A percentile compares a stretch with the other conserved stretches of the same genome.
Evolutionary conservation across 2,329 filamentous ascomycete genomes (phyloP).

Genomic region (Fusarium guadeloupense): DNA sequence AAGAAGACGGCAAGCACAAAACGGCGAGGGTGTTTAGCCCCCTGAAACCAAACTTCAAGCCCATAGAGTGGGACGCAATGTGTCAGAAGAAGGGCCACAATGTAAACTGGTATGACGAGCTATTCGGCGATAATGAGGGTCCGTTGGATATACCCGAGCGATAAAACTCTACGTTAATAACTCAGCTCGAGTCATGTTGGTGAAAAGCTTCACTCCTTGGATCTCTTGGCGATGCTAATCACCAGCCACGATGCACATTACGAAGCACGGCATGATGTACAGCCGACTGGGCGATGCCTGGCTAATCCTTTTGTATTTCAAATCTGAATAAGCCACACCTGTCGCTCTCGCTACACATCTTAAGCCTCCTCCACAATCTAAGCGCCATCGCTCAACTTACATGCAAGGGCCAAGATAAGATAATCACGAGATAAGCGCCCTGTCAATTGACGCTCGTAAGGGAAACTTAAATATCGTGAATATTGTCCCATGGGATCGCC

Average conservation of each 20-base stretch:
- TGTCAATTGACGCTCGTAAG: neutral
- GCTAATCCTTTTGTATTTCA: neutral
- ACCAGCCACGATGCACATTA: neutral
- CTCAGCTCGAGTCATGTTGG: neutral
- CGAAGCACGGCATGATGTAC: slow-evolving; percentile 5
- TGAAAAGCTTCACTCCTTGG: slow-evolving; percentile 5
- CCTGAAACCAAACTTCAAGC: slow-evolving; percentile 27
- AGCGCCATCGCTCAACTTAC: slow-evolving; percentile 14
- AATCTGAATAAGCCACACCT: slow-evolving; percentile 2
- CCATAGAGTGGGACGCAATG: slow-evolving; percentile 47
- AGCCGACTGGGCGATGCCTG: neutral
- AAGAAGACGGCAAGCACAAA: slow-evolving; percentile 20
- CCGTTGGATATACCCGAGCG: slow-evolving; percentile 32
- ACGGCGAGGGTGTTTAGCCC: slow-evolving; percentile 42
- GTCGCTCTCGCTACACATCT: neutral
- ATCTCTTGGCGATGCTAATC: neutral
- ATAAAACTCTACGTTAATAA: neutral
- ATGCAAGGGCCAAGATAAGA: neutral
- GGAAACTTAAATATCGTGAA: slow-evolving; percentile 3
- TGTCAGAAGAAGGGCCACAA: slow-evolving; percentile 45
- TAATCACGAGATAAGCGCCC: slow-evolving; percentile 2
- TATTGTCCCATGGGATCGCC: neutral
- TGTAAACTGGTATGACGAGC: slow-evolving; percentile 45
- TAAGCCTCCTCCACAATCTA: neutral
- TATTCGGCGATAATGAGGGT: slow-evolving; percentile 48